Base-by-base conservation (phyloP, 768 basidiomycete genomes). In the Albatrellus ellisii region DNA sequence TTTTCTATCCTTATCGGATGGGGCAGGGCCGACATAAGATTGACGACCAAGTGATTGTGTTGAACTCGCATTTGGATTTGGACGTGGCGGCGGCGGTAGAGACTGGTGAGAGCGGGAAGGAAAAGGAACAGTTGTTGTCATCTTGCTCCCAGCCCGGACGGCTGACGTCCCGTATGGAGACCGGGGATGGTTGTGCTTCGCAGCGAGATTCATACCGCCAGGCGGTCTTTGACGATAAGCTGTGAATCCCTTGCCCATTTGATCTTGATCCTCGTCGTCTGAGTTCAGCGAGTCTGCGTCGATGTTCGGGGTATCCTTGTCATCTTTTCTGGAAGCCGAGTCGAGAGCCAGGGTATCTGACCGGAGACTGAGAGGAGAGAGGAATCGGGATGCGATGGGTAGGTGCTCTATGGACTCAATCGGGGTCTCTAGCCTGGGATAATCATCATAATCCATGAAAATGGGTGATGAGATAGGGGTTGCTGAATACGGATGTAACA, bases 381-480 rank as follows among this genome's bases (percentile, higher is more conserved):
- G 84, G 69, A 91, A 95, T 38, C 86, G 79, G 18, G 91, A 80
- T 35, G 91, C 91, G 47, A 95, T 95, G 38, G 91, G 81, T 3
- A 90, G 67, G 48, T 78, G 66, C 6, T 91, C 86, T 31, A 70
- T 58, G 0, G 84, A 83, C 51, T 85, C 88, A 5, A 64, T 51
- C 8, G 64, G 81, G 1, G 84, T 79, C 14, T 79, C 83, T 33
- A 70, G 42, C 14, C 75, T 79, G 37, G 48, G 32, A 55, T 74
- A 79, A 37, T 79, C 80, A 49, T 86, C 82, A 52, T 76, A 79
- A 33, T 82, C 80, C 26, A 69, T 50, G 38, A 73, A 72, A 9
- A 73, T 70, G 4, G 73, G 73, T 0, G 75, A 73, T 9, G 76
- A 67, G 25, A 64, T 54, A 6, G 75, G 70, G 4, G 76, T 68